phyloP scores from a whole-genome alignment of 1,139 yeast species.

The Pichiaceae sp. region DNA sequence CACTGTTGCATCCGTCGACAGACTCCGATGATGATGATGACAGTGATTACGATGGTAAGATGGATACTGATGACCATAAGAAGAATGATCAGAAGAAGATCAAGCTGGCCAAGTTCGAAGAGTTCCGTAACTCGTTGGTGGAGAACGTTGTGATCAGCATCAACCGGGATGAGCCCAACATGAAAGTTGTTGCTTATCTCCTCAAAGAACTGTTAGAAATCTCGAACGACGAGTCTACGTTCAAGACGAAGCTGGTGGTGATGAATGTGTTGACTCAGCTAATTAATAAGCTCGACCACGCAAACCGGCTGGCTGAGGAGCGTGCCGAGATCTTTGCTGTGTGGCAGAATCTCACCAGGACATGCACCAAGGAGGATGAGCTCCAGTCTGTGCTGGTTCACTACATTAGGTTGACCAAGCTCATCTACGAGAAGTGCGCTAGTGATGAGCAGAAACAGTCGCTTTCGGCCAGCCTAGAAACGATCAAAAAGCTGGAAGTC shows the following conservation, averaged over 20 bases:
- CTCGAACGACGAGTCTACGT: constrained; percentile 2
- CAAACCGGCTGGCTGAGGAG: not conserved
- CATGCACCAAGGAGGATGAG: constrained; percentile 26
- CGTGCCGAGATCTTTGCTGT: constrained; percentile 2
- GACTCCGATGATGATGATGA: constrained; percentile 24
- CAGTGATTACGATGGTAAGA: constrained; percentile 21
- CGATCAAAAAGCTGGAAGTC: constrained; percentile 22
- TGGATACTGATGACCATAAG: constrained; percentile 5
- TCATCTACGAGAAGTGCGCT: constrained; percentile 4
- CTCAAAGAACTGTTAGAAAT: constrained; percentile 1
- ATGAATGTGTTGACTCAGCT: constrained; percentile 4
- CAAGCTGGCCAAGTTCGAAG: constrained; percentile 3
- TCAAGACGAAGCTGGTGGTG: constrained; percentile 4
- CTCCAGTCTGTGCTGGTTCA: constrained; percentile 61
- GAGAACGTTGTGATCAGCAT: constrained; percentile 5
- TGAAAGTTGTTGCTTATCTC: constrained; percentile 3
- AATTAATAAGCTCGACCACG: constrained; percentile 3
- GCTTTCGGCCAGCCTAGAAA: constrained; percentile 21
- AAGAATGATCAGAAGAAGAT: constrained; percentile 4
- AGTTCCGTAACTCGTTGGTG: constrained; percentile 4
- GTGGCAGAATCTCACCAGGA: constrained; percentile 5
- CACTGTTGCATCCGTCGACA: constrained; percentile 21
- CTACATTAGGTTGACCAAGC: constrained; percentile 17
- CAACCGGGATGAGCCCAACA: constrained; percentile 4
- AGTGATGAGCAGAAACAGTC: constrained; percentile 2